Base-by-base conservation (phyloP, 2,329 filamentous ascomycete species). In the Lasiodiplodia theobromae region DNA sequence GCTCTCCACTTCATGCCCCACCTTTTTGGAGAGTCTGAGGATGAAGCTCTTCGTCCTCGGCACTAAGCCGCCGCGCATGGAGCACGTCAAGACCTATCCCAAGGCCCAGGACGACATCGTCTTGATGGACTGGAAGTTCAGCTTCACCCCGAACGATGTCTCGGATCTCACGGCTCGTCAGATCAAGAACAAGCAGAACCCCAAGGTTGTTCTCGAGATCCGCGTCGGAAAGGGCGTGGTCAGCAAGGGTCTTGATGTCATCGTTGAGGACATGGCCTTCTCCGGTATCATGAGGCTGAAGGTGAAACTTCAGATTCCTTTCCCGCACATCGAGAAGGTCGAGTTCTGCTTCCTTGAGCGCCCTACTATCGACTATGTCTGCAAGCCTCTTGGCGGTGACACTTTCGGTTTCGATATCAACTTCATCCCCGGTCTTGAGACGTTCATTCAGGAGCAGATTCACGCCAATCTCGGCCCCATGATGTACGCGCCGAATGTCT, bases 81-180 rank as follows among this genome's bases (percentile, higher is more conserved):
- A 99, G 81, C 94, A 98, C 76, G 96, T 99, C 80, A 98, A 97
- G 85, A 97, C 96, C 0, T 97, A 99, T 74, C 95, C 95, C 69
- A 97, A 96, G 80, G 93, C 92, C 1, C 93, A 97, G 73, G 94
- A 97, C 71, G 96, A 99, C 77, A 90, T 94, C 69, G 93, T 99
- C 52, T 88, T 98, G 76, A 99, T 99, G 96, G 96, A 99, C 79
- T 99, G 96, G 96, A 97, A 97, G 76, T 99, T 99, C 81, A 98
- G 95, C 85, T 99, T 99, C 83, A 98, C 93, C 0, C 96, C 96
- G 40, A 98, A 96, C 73, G 96, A 99, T 79, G 92, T 88, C 2
- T 90, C 92, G 72, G 96, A 99, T 79, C 89, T 99, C 87, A 99
- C 96, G 2, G 85, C 91, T 2, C 89, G 91, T 70, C 96, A 99